phyloP scores from a whole-genome alignment of 768 basidiomycete species.

The Rickenella mellea region DNA sequence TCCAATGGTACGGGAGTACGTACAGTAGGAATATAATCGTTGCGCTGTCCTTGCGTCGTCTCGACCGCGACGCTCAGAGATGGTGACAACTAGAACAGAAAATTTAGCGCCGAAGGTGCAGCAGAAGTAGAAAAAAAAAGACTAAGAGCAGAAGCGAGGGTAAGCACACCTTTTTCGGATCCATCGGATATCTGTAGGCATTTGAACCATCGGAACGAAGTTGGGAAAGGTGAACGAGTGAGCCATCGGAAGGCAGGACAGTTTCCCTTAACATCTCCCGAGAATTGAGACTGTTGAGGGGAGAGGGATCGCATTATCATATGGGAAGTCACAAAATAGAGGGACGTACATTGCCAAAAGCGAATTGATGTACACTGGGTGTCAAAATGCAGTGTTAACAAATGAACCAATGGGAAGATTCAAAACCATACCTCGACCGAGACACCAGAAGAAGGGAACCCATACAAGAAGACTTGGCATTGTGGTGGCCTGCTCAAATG shows the following conservation, averaged over 20 bases:
- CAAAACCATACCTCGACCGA: constrained; percentile 34
- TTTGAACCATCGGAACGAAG: not conserved
- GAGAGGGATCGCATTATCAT: not conserved
- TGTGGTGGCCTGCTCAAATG: constrained; percentile 25
- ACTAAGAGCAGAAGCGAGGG: not conserved
- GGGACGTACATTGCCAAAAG: constrained; percentile 39
- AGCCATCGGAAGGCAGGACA: constrained; percentile 4
- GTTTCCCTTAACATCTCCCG: constrained; percentile 36
- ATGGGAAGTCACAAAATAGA: not conserved
- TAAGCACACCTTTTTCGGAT: not conserved
- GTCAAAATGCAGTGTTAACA: not conserved
- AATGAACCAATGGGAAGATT: not conserved
- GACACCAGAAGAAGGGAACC: constrained; percentile 41
- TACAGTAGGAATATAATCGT: too few species aligned
- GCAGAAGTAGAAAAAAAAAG: too few species aligned
- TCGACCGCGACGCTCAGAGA: not conserved
- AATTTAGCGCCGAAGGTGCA: too few species aligned
- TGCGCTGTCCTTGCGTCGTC: not conserved
- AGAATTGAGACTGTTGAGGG: constrained; percentile 32
- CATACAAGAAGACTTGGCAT: constrained; percentile 40
- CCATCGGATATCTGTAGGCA: too few species aligned
- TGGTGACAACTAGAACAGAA: too few species aligned
- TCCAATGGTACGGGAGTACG: too few species aligned
- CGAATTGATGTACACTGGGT: constrained; percentile 41
- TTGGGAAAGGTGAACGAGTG: not conserved